Conservation (phyloP, 2,329 filamentous ascomycete species). For the Arthroderma sp. region DNA sequence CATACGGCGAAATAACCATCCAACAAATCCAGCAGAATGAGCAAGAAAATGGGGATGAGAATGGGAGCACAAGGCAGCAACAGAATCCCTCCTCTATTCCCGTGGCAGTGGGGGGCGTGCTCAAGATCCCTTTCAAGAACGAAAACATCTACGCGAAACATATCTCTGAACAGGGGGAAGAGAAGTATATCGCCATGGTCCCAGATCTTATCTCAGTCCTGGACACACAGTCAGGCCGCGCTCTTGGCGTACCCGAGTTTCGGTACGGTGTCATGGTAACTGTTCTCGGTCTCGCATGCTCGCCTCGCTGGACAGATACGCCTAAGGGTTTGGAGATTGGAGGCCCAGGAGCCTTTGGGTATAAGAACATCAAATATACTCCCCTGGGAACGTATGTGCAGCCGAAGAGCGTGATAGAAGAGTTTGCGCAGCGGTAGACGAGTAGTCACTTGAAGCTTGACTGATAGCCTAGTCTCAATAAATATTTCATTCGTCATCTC, state of each 20-base stretch:
- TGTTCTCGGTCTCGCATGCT: slow-evolving; percentile 42
- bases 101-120: slow-evolving; percentile 7
- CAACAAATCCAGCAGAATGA: slow-evolving; percentile 33
- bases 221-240: slow-evolving; percentile 44
- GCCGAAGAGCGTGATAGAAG: slow-evolving; percentile 41
- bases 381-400: slow-evolving; percentile 40
- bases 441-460: not conserved
- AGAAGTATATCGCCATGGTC: slow-evolving; percentile 34
- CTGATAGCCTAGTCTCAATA: too few species aligned
- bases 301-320: slow-evolving; percentile 41
- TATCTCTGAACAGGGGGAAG: slow-evolving; percentile 19
- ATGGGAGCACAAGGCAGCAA: slow-evolving; percentile 5
- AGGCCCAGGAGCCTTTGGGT: slow-evolving; percentile 37
- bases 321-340: slow-evolving; percentile 37
- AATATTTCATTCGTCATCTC: too few species aligned
- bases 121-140: slow-evolving; percentile 55
- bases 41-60: slow-evolving; percentile 15
- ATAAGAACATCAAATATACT: slow-evolving; percentile 37
- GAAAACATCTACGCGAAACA: slow-evolving; percentile 53
- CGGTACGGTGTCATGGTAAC: slow-evolving; percentile 40
- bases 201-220: slow-evolving; percentile 45
- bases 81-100: slow-evolving; percentile 10
- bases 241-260: slow-evolving; percentile 43
- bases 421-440: slow-evolving; percentile 22
- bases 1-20: slow-evolving; percentile 47